Evolutionary conservation across 1,284 basidiomycete species (phyloP).

Genomic region (Cryptococcus sp.): DNA sequence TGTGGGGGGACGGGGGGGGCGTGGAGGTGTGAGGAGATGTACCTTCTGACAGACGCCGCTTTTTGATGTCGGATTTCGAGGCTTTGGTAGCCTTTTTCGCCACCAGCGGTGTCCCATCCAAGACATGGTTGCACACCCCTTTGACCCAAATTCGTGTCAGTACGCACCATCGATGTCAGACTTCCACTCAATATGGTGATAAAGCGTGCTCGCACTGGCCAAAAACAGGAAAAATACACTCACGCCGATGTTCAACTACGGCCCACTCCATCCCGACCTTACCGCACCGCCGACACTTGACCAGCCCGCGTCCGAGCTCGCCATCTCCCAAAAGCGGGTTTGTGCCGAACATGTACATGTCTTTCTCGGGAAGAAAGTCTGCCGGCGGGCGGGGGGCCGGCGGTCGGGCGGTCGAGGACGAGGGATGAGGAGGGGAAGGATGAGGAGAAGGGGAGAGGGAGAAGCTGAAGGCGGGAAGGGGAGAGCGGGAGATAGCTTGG

Average conservation of each 20-base stretch:
- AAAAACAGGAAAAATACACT: conserved; percentile 29
- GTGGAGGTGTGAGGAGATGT: too few species aligned
- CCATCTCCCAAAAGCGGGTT: conserved; percentile 54
- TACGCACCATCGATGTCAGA: background rate
- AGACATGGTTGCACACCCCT: conserved; percentile 65
- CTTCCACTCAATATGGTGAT: too few species aligned
- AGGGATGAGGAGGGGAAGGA: conserved; percentile 11
- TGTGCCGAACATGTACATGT: conserved; percentile 81
- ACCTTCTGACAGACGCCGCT: conserved; percentile 43
- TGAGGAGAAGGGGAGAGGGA: conserved; percentile 20
- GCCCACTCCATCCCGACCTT: conserved; percentile 73
- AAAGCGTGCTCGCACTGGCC: background rate
- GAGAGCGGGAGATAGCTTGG: conserved; percentile 26
- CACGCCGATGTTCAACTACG: conserved; percentile 71
- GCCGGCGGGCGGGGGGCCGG: conserved; percentile 59
- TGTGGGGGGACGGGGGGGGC: too few species aligned
- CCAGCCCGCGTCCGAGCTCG: conserved; percentile 63
- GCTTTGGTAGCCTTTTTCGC: conserved; percentile 61
- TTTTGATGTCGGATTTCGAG: conserved; percentile 53
- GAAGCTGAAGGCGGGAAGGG: conserved; percentile 39
- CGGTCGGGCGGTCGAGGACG: conserved; percentile 1
- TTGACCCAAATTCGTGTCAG: conserved; percentile 1
- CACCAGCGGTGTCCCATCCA: conserved; percentile 50
- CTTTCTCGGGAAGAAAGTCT: conserved; percentile 72
- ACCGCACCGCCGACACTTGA: conserved; percentile 71